Percentiles rank a stretch among this genome's conserved stretches.
Conservation (phyloP, 2,329 filamentous ascomycete species). For the Lasiodiplodia gonubiensis region DNA sequence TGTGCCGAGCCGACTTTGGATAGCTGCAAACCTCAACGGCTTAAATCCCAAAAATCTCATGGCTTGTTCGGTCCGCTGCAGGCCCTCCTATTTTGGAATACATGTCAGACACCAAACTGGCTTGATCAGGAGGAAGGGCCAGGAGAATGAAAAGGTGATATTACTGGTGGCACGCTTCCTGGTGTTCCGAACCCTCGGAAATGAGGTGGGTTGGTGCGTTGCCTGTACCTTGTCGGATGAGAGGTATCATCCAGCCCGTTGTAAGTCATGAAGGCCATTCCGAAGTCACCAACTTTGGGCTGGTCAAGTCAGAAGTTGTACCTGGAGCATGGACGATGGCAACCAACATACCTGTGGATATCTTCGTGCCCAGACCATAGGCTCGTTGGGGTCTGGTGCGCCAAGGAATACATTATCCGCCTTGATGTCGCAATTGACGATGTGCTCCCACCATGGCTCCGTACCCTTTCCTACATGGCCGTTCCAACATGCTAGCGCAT, state of each 20-base stretch:
- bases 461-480: not conserved
- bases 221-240: not conserved
- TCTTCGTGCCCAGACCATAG: conserved; percentile 1
- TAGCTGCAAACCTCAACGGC: too few species aligned
- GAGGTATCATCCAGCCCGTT: not conserved
- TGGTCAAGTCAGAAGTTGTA: not conserved
- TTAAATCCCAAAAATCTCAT: not conserved
- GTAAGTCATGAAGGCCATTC: not conserved
- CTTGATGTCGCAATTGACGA: conserved; percentile 12
- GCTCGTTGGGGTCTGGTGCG: not conserved
- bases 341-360: conserved; percentile 3
- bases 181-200: not conserved
- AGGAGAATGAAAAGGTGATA: not conserved
- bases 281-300: conserved; percentile 7
- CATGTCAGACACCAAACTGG: not conserved
- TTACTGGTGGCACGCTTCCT: conserved; percentile 2
- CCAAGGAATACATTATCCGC: not conserved
- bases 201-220: not conserved
- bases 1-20: not conserved
- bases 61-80: not conserved
- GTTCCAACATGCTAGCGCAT: not conserved
- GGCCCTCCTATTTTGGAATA: not conserved
- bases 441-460: not conserved
- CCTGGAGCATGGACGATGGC: not conserved
- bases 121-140: not conserved